A percentile compares a stretch with the other conserved stretches of the same genome.
Conservation (phyloP, 1,284 basidiomycete species). For the Erythrobasidium hasegawianum region DNA sequence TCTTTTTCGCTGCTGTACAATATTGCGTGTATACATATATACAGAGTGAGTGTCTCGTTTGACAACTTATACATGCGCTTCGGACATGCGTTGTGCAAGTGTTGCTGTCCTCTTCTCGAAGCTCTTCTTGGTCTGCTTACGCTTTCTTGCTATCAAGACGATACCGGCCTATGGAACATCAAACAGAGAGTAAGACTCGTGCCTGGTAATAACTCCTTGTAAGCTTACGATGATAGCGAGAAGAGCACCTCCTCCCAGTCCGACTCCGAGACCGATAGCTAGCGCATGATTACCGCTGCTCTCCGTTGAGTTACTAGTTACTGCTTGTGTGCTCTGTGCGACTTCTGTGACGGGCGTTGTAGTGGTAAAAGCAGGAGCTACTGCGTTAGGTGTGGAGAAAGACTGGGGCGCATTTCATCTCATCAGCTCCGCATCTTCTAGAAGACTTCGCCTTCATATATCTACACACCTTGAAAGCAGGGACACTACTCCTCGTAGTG, state of each 20-base stretch:
- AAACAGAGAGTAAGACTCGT: not conserved
- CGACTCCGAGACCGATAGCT: conserved; percentile 28
- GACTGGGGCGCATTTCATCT: not conserved
- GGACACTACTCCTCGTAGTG: not conserved
- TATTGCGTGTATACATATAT: not conserved
- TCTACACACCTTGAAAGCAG: conserved; percentile 1
- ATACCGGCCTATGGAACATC: not conserved
- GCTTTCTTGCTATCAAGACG: conserved; percentile 17
- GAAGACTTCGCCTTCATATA: not conserved
- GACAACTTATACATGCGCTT: not conserved
- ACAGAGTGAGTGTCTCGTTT: not conserved
- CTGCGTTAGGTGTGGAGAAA: not conserved
- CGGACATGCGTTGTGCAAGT: conserved; percentile 20
- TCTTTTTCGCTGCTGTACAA: not conserved
- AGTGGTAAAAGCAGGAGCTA: not conserved
- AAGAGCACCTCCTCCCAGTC: conserved; percentile 5
- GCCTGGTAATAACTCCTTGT: no score
- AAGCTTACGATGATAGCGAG: not conserved
- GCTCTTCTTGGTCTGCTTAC: conserved; percentile 4
- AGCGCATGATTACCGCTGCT: not conserved
- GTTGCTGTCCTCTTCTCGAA: conserved; percentile 23
- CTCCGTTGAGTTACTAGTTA: not conserved
- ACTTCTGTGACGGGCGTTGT: not conserved
- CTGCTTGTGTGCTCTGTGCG: conserved; percentile 1
- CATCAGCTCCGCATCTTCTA: not conserved